Evolutionary conservation across 352 stramenopile genomes (phyloP).

Genomic region (Phytophthora sansomeana): DNA sequence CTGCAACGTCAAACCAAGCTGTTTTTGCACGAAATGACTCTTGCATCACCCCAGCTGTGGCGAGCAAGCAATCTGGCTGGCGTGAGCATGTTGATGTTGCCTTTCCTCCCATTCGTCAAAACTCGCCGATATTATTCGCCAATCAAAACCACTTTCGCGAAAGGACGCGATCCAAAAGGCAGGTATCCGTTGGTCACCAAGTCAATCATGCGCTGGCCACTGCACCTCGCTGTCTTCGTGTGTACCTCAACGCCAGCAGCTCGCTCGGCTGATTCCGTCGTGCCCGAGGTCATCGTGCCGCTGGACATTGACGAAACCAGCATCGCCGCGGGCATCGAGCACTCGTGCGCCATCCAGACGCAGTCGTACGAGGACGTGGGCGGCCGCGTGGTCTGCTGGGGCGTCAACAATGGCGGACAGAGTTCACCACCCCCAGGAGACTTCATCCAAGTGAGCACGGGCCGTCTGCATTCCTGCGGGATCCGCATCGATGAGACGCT

Average conservation of each 20-base stretch:
- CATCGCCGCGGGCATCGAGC: conserved; percentile 78
- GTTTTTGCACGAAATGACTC: neutral
- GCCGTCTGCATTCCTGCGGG: conserved; percentile 79
- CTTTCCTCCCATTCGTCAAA: conserved; percentile 20
- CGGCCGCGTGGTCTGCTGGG: conserved; percentile 83
- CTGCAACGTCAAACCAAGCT: neutral
- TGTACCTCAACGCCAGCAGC: neutral
- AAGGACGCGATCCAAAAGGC: conserved; percentile 21
- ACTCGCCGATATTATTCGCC: conserved; percentile 1
- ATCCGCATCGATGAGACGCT: conserved; percentile 81
- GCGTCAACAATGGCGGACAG: conserved; percentile 68
- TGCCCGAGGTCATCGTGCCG: conserved; percentile 44
- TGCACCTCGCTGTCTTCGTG: conserved; percentile 4
- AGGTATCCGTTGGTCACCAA: neutral
- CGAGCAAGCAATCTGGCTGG: conserved; percentile 1
- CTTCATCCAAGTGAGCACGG: conserved; percentile 85
- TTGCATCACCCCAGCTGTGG: neutral
- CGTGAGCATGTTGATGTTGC: neutral
- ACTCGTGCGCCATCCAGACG: conserved; percentile 84
- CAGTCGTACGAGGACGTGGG: conserved; percentile 71
- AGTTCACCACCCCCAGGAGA: conserved; percentile 52
- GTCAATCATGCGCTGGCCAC: conserved; percentile 11
- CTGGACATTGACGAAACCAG: conserved; percentile 82
- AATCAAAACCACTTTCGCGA: conserved; percentile 9
- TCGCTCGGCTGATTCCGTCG: neutral